These are phyloP conservation scores for Malassezia globosa DNA, from an alignment of 1,284 basidiomycete species.

Conservation along the genomic window DNA sequence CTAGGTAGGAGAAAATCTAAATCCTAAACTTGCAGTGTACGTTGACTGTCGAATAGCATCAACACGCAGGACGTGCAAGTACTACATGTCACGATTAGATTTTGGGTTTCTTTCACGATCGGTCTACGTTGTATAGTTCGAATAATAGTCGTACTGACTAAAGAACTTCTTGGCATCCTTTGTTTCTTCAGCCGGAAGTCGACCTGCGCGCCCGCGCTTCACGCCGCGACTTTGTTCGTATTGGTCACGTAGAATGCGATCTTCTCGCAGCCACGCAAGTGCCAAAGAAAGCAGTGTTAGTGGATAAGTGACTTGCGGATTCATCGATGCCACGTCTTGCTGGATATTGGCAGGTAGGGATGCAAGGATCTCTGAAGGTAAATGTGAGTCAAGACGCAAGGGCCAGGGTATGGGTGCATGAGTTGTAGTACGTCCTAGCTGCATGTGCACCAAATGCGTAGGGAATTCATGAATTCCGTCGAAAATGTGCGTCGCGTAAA, in stretches of 20 bases:
- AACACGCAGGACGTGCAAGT: background rate
- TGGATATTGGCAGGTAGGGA: slow-evolving; percentile 1
- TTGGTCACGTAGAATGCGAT: slow-evolving; percentile 28
- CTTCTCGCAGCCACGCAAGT: slow-evolving; percentile 40
- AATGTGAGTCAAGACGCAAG: slow-evolving; percentile 14
- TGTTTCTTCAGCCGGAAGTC: slow-evolving; percentile 18
- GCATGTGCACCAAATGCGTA: slow-evolving; percentile 41
- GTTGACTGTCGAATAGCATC: too few relatives aligned
- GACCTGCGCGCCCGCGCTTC: slow-evolving; percentile 28
- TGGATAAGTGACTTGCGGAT: slow-evolving; percentile 10
- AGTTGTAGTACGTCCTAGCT: slow-evolving; percentile 33
- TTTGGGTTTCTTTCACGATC: too few relatives aligned
- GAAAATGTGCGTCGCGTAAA: slow-evolving; percentile 53
- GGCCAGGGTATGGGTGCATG: slow-evolving; percentile 34
- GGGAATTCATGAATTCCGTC: slow-evolving; percentile 45
- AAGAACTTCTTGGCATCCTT: slow-evolving; percentile 42
- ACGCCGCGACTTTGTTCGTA: slow-evolving; percentile 25
- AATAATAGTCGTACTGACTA: slow-evolving; percentile 39
- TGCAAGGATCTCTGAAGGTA: background rate
- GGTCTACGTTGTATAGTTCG: slow-evolving; percentile 7
- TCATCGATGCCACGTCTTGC: background rate
- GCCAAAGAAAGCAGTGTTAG: slow-evolving; percentile 31
- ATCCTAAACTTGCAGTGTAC: too few relatives aligned
- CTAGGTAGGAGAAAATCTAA: background rate
- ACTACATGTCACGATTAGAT: too few relatives aligned